phyloP scores from a whole-genome alignment of 495 filamentous ascomycete species.

The Tuber umbilicatum region DNA sequence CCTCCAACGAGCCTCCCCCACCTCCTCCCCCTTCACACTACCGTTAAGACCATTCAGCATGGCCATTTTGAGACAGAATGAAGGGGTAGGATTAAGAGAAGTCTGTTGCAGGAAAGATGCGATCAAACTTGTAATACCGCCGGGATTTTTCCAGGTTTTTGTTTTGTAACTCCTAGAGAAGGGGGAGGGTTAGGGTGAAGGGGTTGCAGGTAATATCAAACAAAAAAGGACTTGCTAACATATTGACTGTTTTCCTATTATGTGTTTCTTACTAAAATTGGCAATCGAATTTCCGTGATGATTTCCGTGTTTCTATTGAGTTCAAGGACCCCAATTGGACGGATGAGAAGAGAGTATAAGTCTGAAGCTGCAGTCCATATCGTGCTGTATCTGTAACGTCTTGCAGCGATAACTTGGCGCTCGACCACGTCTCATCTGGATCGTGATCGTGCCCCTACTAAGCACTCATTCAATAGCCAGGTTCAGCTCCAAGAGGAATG shows the following conservation, averaged over 20 bases:
- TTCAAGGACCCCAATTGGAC: background rate
- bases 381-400: background rate
- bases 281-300: background rate
- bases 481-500: background rate
- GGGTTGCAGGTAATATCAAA: background rate
- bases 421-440: background rate
- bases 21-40: constrained; percentile 34
- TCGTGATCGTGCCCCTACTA: background rate
- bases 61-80: background rate
- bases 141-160: background rate
- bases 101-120: background rate
- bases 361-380: background rate
- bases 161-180: background rate
- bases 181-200: background rate
- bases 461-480: background rate
- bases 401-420: background rate
- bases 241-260: background rate
- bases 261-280: constrained; percentile 2
- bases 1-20: constrained; percentile 38
- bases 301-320: background rate
- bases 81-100: background rate
- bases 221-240: background rate
- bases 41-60: background rate
- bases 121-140: background rate
- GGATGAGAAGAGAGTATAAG: background rate